Evolutionary conservation across 345 rosid genomes (phyloP), one percentile per base, ranked within the genome.

Genomic region (Camelina sativa): DNA sequence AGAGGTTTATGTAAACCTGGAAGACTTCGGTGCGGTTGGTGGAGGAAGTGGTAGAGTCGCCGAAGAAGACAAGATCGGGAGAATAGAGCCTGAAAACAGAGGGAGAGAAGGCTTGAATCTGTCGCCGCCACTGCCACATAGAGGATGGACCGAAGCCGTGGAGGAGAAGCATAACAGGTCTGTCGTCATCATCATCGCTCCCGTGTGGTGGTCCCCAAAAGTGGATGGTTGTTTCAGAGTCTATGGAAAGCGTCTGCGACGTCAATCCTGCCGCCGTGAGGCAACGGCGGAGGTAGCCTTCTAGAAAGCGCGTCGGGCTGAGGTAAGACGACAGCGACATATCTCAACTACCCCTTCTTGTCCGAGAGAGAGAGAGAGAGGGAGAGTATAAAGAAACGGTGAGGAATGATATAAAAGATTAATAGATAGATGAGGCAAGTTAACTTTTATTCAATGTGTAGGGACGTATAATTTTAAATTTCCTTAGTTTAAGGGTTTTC

Each of bases 131-230:
- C 72, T 89, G 93, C 93, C 93, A 91, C 60, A 88, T 70, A 15
- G 92, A 81, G 11, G 70, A 58, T 7, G 97, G 97, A 0, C 98
- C 98, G 65, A 94, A 94, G 53, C 97, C 98, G 40, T 94, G 98
- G 72, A 94, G 79, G 37, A 94, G 81, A 40, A 94, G 69, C n/a
- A 94, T 55, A 13, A 82, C 71, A 0, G 90, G 86, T 63, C 85
- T 86, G 17, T n/a, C 15, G 17, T n/a, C 15, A 16, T 59, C 50
- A n/a, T 59, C 50, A n/a, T 59, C 37, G 7, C 32, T 38, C 40
- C 4, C 6, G 22, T 43, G 17, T 15, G 74, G 66, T 13, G 98
- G 95, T 11, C 85, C 88, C 98, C 98, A 93, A 71, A 88, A 83
- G 44, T 87, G 89, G 78, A 93, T 48, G 22, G 85, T 83, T 80